Percentiles rank a stretch among this genome's conserved stretches.
Evolutionary conservation across 768 basidiomycete species (phyloP).

Genomic region (Mycena maculata): DNA sequence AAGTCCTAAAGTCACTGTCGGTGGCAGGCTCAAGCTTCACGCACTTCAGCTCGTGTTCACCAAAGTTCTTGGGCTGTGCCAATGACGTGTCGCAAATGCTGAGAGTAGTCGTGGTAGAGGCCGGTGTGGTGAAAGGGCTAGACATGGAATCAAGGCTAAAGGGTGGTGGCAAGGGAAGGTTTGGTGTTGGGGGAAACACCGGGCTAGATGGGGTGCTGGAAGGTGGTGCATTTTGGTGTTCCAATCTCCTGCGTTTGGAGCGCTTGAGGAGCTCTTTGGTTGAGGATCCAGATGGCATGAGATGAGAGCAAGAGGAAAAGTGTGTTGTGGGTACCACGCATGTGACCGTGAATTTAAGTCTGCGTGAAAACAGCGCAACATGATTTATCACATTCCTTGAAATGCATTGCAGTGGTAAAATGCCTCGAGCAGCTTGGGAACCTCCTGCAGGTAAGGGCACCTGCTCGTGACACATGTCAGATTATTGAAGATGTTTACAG

Average conservation of each 20-base stretch:
- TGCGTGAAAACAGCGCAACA: no score
- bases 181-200: background rate
- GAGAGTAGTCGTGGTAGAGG: no score
- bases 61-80: conserved; percentile 19
- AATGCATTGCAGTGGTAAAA: background rate
- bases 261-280: conserved; percentile 5
- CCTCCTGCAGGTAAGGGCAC: background rate
- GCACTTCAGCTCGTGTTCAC: conserved; percentile 18
- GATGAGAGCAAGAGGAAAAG: background rate
- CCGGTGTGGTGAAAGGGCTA: no score
- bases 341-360: conserved; percentile 8
- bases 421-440: conserved; percentile 1
- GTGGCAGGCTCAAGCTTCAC: conserved; percentile 10
- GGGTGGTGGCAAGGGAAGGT: background rate
- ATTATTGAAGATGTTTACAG: background rate
- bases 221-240: conserved; percentile 1
- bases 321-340: no score
- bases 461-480: background rate
- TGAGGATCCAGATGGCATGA: background rate
- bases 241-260: background rate
- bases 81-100: conserved; percentile 12
- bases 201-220: conserved; percentile 11
- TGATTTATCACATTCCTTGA: background rate
- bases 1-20: conserved; percentile 14
- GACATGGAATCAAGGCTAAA: conserved; percentile 6